phyloP scores from a whole-genome alignment of 1,139 yeast species.

The Protomyces arabidopsidicola region DNA sequence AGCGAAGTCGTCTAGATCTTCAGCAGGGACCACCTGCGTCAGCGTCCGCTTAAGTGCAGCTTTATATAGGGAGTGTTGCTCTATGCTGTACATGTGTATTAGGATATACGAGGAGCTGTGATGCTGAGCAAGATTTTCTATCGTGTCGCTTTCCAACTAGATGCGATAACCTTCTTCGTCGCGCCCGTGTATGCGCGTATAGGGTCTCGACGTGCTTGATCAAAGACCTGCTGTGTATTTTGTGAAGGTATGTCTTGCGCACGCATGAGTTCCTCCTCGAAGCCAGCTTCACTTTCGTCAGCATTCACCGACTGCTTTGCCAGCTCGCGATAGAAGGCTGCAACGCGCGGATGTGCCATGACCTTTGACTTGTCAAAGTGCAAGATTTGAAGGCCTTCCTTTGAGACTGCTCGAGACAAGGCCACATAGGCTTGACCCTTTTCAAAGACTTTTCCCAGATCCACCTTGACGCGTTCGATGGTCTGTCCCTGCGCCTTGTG shows the following conservation, averaged over 20 bases:
- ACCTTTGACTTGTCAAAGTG: conserved; percentile 65
- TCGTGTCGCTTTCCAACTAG: not conserved
- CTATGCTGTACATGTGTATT: not conserved
- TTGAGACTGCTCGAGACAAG: conserved; percentile 76
- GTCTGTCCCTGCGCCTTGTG: conserved; percentile 98
- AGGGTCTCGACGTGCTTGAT: conserved; percentile 18
- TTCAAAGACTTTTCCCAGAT: conserved; percentile 71
- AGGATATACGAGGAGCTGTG: not conserved
- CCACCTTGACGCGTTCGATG: conserved; percentile 72
- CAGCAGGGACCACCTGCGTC: not conserved
- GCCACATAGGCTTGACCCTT: conserved; percentile 92
- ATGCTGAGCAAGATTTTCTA: no score
- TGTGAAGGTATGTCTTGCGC: not conserved
- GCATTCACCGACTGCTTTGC: not conserved
- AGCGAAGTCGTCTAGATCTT: not conserved
- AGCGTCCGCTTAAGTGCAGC: not conserved
- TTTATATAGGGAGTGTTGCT: not conserved
- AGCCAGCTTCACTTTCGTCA: not conserved
- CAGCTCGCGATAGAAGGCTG: conserved; percentile 50
- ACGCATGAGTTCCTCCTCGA: not conserved
- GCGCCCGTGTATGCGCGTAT: conserved; percentile 4
- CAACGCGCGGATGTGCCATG: conserved; percentile 61
- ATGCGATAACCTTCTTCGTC: not conserved
- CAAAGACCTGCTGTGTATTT: conserved; percentile 23
- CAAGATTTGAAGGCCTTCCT: conserved; percentile 64